Conservation (phyloP, 768 basidiomycete genomes). For the Serpula lacrymans region DNA sequence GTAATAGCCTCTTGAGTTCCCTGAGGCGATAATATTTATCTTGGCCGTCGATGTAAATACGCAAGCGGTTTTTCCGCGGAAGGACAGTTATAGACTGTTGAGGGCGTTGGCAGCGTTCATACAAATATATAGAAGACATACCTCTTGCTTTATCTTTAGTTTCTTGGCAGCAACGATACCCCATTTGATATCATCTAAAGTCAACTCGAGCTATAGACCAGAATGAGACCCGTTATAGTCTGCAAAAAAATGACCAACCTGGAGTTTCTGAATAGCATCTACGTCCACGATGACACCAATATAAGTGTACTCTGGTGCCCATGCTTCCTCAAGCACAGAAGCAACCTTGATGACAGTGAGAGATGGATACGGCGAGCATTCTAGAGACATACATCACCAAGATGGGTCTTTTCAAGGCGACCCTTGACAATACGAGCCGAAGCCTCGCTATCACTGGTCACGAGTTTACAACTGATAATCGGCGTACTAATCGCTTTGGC, state of each 20-base stretch:
- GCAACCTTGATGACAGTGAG: constrained; percentile 57
- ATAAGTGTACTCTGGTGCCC: constrained; percentile 90
- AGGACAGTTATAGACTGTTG: constrained; percentile 71
- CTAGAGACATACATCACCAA: constrained; percentile 78
- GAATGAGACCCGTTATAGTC: not conserved
- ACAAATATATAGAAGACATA: constrained; percentile 20
- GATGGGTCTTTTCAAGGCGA: constrained; percentile 88
- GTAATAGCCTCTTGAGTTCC: constrained; percentile 79
- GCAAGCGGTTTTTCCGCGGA: constrained; percentile 67
- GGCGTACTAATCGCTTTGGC: constrained; percentile 97
- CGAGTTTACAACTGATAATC: constrained; percentile 95
- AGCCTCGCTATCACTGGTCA: constrained; percentile 80
- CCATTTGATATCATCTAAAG: constrained; percentile 90
- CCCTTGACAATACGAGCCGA: constrained; percentile 98
- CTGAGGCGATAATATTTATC: constrained; percentile 84
- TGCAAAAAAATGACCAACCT: constrained; percentile 42
- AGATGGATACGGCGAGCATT: not conserved
- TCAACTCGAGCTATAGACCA: constrained; percentile 74
- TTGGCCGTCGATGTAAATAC: constrained; percentile 73
- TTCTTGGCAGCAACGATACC: constrained; percentile 85
- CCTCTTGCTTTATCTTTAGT: constrained; percentile 89
- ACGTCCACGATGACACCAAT: constrained; percentile 90
- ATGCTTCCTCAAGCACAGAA: constrained; percentile 91
- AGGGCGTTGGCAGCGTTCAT: not conserved
- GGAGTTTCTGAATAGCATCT: constrained; percentile 83